Evolutionary conservation across 1,139 yeast genomes (phyloP).

Genomic region (Scheffersomyces lignicola): DNA sequence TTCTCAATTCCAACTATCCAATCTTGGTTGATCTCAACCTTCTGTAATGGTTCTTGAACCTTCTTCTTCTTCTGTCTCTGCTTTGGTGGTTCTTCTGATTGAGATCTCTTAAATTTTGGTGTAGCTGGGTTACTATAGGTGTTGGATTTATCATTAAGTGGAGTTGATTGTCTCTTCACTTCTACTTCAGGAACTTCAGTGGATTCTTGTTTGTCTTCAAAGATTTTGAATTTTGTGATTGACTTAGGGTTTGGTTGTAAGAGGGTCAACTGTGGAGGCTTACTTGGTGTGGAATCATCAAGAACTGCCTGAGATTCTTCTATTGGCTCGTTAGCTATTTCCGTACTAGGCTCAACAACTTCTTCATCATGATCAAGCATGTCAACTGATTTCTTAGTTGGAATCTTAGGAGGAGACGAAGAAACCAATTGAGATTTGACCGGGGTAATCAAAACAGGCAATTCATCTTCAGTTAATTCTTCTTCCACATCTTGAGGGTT

Average conservation of each 20-base stretch:
- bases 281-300: slow-evolving; percentile 6
- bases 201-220: slow-evolving; percentile 7
- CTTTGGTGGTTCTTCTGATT: slow-evolving; percentile 30
- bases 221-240: slow-evolving; percentile 7
- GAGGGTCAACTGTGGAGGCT: slow-evolving; percentile 1
- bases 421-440: slow-evolving; percentile 1
- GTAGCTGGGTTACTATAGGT: slow-evolving; percentile 15
- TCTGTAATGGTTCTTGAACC: slow-evolving; percentile 9
- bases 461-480: slow-evolving; percentile 44
- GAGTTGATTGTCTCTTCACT: slow-evolving; percentile 17
- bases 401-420: slow-evolving; percentile 11
- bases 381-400: slow-evolving; percentile 5
- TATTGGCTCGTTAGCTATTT: not conserved
- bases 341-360: not conserved
- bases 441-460: slow-evolving; percentile 21
- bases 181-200: slow-evolving; percentile 4
- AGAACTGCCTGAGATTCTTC: not conserved
- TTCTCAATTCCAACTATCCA: slow-evolving; percentile 34
- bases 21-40: slow-evolving; percentile 13
- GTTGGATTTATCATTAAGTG: slow-evolving; percentile 27
- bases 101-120: slow-evolving; percentile 24
- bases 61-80: slow-evolving; percentile 14
- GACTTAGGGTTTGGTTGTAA: slow-evolving; percentile 4
- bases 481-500: slow-evolving; percentile 49
- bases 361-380: not conserved